Evolutionary conservation across 1,139 yeast species (phyloP).

Genomic region (Magnusiomyces ingens): DNA sequence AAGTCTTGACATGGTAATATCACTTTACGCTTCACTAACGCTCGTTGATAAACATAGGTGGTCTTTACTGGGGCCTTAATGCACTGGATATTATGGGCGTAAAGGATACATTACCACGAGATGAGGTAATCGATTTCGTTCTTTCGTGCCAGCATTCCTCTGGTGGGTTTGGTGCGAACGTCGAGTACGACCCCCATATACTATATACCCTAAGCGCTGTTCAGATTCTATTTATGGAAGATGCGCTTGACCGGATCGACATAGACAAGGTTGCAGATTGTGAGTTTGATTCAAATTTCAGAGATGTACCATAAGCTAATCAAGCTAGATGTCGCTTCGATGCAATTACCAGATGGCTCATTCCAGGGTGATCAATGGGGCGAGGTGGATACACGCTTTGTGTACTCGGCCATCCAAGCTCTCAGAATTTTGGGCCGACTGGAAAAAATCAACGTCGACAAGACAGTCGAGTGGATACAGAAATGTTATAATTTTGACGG

Average conservation of each 20-base stretch:
- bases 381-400: conserved; percentile 86
- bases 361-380: conserved; percentile 89
- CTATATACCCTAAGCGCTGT: conserved; percentile 80
- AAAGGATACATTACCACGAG: conserved; percentile 49
- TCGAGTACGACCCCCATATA: conserved; percentile 86
- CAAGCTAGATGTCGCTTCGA: conserved; percentile 38
- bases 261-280: conserved; percentile 38
- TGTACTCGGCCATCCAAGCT: conserved; percentile 72
- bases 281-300: conserved; percentile 12
- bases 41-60: conserved; percentile 41
- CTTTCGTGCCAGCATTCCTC: conserved; percentile 49
- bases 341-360: conserved; percentile 70
- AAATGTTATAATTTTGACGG: conserved; percentile 89
- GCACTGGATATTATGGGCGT: conserved; percentile 60
- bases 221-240: conserved; percentile 67
- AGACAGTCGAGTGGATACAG: conserved; percentile 59
- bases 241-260: conserved; percentile 43
- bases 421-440: conserved; percentile 62
- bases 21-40: conserved; percentile 7
- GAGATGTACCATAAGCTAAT: neutral
- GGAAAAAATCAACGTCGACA: conserved; percentile 51
- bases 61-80: conserved; percentile 91
- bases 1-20: conserved; percentile 12
- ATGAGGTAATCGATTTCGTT: conserved; percentile 62
- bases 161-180: conserved; percentile 91